phyloP scores from a whole-genome alignment of 1,284 basidiomycete species.

The Caloboletus inedulis region DNA sequence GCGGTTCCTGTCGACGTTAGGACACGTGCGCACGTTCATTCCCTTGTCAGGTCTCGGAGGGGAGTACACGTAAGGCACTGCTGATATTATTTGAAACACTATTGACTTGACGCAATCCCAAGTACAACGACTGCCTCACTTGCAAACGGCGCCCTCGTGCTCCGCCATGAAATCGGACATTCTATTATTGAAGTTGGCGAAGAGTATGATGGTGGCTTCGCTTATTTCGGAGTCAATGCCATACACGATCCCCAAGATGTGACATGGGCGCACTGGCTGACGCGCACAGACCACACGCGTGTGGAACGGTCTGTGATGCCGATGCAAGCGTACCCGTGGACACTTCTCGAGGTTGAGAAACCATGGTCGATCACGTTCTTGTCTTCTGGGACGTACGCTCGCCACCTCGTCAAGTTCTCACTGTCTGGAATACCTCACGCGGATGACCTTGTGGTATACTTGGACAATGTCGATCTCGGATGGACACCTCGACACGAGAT shows the following conservation, averaged over 20 bases:
- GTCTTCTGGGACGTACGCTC: slow-evolving; percentile 64
- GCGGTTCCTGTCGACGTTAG: neutral
- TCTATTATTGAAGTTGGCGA: slow-evolving; percentile 80
- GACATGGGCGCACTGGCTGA: slow-evolving; percentile 74
- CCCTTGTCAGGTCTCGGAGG: slow-evolving; percentile 64
- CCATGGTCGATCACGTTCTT: slow-evolving; percentile 60
- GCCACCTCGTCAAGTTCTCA: slow-evolving; percentile 69
- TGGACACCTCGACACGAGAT: slow-evolving; percentile 58
- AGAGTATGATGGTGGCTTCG: slow-evolving; percentile 82
- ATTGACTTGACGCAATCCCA: neutral
- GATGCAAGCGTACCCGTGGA: slow-evolving; percentile 74
- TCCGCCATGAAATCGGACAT: slow-evolving; percentile 82
- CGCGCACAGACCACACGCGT: slow-evolving; percentile 38
- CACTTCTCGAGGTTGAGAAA: slow-evolving; percentile 57
- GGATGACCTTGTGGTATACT: slow-evolving; percentile 52
- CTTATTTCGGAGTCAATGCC: slow-evolving; percentile 75
- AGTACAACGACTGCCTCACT: slow-evolving; percentile 78
- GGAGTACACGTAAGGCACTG: slow-evolving; percentile 65
- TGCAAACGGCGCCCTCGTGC: slow-evolving; percentile 74
- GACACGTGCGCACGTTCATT: neutral
- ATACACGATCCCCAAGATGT: slow-evolving; percentile 45
- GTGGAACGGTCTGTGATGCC: slow-evolving; percentile 75
- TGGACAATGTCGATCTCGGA: slow-evolving; percentile 58
- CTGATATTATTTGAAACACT: slow-evolving; percentile 8
- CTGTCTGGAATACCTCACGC: slow-evolving; percentile 68